phyloP scores from a whole-genome alignment of 2,329 filamentous ascomycete genomes.

The Plectosphaerella sp. region DNA sequence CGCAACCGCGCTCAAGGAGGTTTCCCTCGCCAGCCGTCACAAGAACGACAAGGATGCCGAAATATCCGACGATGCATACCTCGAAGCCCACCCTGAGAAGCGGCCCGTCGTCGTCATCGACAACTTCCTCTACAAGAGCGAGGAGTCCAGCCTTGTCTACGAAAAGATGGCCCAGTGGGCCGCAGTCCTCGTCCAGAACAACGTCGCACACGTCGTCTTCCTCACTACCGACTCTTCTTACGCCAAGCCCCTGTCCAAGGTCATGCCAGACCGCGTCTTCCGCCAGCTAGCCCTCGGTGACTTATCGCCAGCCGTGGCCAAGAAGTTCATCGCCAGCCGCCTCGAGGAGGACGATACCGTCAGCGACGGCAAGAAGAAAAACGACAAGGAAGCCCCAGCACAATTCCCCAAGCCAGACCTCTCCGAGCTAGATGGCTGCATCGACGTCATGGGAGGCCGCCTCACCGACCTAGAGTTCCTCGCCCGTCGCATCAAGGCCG shows the following conservation, averaged over 20 bases:
- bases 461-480: conserved; percentile 95
- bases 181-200: conserved; percentile 76
- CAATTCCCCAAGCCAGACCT: conserved; percentile 40
- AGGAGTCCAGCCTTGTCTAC: conserved; percentile 62
- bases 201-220: conserved; percentile 92
- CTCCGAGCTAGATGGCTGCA: conserved; percentile 72
- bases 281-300: conserved; percentile 82
- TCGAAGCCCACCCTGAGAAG: conserved; percentile 83
- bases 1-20: conserved; percentile 70
- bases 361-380: conserved; percentile 11
- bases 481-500: conserved; percentile 81
- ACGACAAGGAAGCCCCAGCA: conserved; percentile 12
- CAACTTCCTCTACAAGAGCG: conserved; percentile 81
- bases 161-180: conserved; percentile 88
- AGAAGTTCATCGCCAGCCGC: conserved; percentile 83
- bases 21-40: conserved; percentile 65
- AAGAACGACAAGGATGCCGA: conserved; percentile 70
- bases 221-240: conserved; percentile 86
- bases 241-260: conserved; percentile 80
- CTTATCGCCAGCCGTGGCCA: conserved; percentile 79
- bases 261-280: conserved; percentile 87
- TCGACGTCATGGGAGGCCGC: conserved; percentile 78
- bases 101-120: conserved; percentile 84
- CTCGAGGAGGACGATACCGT: conserved; percentile 47
- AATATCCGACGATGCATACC: conserved; percentile 77